These are phyloP conservation scores for Cucumis hystrix DNA, from an alignment of 306 rosid genomes.

Conservation along the genomic window DNA sequence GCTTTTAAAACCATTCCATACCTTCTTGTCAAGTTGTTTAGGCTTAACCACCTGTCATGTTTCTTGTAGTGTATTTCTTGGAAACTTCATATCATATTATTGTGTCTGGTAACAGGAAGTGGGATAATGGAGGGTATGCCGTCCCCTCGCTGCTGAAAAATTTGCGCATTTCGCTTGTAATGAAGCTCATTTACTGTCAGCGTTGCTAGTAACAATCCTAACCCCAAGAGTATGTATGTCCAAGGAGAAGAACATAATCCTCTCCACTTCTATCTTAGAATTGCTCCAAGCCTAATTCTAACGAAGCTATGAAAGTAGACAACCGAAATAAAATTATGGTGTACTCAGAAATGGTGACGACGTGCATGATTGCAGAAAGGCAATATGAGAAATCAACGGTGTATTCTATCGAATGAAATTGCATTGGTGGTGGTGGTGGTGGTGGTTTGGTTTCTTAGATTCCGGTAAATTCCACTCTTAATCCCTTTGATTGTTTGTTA, in stretches of 20 bases:
- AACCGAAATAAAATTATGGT: constrained; percentile 11
- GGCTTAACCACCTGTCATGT: neutral
- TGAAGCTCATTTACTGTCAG: neutral
- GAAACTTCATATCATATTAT: neutral
- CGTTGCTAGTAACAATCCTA: neutral
- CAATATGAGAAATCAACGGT: neutral
- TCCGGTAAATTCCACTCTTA: neutral
- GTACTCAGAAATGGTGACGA: constrained; percentile 3
- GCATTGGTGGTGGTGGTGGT: neutral
- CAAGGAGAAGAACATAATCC: constrained; percentile 11
- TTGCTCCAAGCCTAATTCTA: constrained; percentile 21
- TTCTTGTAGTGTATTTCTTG: neutral
- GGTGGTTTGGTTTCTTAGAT: neutral
- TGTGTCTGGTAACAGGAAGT: constrained; percentile 8
- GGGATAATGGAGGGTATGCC: neutral
- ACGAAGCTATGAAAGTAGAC: neutral
- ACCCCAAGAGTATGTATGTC: neutral
- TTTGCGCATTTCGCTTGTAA: neutral
- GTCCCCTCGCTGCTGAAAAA: neutral
- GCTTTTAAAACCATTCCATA: neutral
- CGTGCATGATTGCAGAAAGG: neutral
- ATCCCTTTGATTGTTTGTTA: neutral
- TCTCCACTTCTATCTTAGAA: constrained; percentile 5
- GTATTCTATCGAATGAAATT: neutral
- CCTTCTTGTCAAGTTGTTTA: neutral